Evolutionary conservation across 1,284 basidiomycete species (phyloP), one percentile per base, ranked within the genome.

Genomic region (Malassezia cuniculi): DNA sequence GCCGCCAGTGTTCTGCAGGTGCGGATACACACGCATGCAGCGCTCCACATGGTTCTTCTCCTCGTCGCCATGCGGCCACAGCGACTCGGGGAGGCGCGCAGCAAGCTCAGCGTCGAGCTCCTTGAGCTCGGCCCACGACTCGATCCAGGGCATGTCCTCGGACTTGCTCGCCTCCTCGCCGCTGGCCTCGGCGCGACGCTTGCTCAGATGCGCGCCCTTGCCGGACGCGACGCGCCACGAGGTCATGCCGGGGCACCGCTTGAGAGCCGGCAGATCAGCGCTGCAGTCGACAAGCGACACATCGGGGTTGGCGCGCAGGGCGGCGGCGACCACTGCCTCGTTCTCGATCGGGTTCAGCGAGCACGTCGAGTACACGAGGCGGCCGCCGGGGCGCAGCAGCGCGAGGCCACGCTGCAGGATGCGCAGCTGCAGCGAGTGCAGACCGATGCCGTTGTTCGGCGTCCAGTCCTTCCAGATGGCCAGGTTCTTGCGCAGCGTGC

Each of bases 321-420:
- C 87, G 22, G 82, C 81, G 1, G 85, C 82, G 21, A 97, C 74
- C 44, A 97, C 90, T 6, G 93, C 85, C 69, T 99, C 93, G 68
- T 99, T 95, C 70, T 97, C 93, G 20, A 89, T 75, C 1, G 90
- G 93, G 69, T 97, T 97, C 57, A 97, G 73, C 1, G 89, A 95
- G 68, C 93, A 97, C 0, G 90, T 99, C 4, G 90, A 97, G 69
- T 97, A 97, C 18, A 95, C 89, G 43, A 97, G 80, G 25, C 85
- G 78, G 9, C 90, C 90, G 15, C 81, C 79, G 3, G 77, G 76
- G 52, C 81, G 80, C 30, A 99, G 76, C 70, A 94, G 76, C 46
- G 79, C 78, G 80, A 99, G 89, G 4, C 82, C 89, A 12, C 90
- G 80, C 51, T 82, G 74, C 14, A 97, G 75, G 52, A 97, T 95